Evolutionary conservation across 805 yeast genomes (phyloP), one percentile per base, ranked within the genome.

Genomic region (Blastobotrys attinorum): DNA sequence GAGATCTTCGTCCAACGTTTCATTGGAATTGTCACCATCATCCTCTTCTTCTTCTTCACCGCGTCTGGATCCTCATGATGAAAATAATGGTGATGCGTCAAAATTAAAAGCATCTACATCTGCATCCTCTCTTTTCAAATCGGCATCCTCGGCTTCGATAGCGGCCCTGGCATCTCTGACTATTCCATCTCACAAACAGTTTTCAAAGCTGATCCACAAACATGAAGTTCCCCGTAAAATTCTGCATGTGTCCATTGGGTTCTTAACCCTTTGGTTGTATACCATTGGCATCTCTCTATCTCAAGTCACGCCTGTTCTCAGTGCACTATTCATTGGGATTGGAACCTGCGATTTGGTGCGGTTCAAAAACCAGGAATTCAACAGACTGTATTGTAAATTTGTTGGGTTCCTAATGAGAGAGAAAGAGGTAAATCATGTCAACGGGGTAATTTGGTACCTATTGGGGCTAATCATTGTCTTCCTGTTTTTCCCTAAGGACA

Each of bases 181-280:
- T 2, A 51, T 52, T 10, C 56, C 57, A 8, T 51, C 53, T n/a
- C 55, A 53, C 34, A 37, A 47, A 27, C 49, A 39, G 39, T 72
- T 73, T 55, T 71, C 72, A 13, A 69, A 65, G 35, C 79, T 81
- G 55, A 64, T 82, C 40, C 75, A 81, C 31, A 83, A 83, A 56
- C 88, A 92, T 58, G 98, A 92, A 63, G 68, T 92, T 15, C 94
- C 95, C 3, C 75, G 98, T 56, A 92, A 92, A 62, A 65, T 75
- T 2, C 77, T 92, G 47, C 98, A 92, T 61, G 83, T 90, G 6
- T 82, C 92, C 1, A 87, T 89, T 39, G 98, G 97, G 0, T 73
- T 88, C 50, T 53, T 89, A 35, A 81, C 97, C 1, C 63, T 92
- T 32, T 81, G 73, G 54, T 65, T 86, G 27, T 90, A 88, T 61